Percentiles rank a stretch among this genome's conserved stretches.
Conservation (phyloP, 1,139 yeast genomes). For the Candida tetrigidarum region DNA sequence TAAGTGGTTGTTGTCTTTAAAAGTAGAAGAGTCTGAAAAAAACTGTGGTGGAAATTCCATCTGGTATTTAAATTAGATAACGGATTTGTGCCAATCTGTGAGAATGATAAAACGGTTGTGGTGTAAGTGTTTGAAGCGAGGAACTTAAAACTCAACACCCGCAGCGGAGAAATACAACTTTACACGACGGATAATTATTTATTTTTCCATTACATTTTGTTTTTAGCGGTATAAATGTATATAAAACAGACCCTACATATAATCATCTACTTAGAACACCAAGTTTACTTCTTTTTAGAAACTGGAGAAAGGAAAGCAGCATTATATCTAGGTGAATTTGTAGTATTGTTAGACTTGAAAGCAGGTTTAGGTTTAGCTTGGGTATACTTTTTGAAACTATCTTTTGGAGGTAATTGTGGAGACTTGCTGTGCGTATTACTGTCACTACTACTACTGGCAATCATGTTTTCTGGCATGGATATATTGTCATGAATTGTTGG, state of each 20-base stretch:
- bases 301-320: not conserved
- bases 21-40: too few relatives aligned
- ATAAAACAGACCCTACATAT: too few relatives aligned
- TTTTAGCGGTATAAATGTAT: too few relatives aligned
- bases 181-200: conserved; percentile 6
- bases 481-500: not conserved
- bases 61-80: not conserved
- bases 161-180: not conserved
- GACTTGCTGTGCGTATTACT: too few relatives aligned
- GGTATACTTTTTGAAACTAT: conserved; percentile 1
- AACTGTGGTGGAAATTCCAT: not conserved
- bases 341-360: conserved; percentile 3
- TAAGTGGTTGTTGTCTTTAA: too few relatives aligned
- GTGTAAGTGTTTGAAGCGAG: too few relatives aligned
- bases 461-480: not conserved
- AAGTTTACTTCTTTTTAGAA: not conserved
- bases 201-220: conserved; percentile 4
- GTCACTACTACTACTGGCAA: too few relatives aligned
- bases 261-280: not conserved
- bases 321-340: conserved; percentile 6
- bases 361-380: conserved; percentile 2
- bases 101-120: too few relatives aligned
- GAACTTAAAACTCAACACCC: too few relatives aligned
- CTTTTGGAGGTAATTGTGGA: conserved; percentile 6
- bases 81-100: not conserved